Evolutionary conservation across 2,329 filamentous ascomycete species (phyloP).

Genomic region (Penicillium sp.): DNA sequence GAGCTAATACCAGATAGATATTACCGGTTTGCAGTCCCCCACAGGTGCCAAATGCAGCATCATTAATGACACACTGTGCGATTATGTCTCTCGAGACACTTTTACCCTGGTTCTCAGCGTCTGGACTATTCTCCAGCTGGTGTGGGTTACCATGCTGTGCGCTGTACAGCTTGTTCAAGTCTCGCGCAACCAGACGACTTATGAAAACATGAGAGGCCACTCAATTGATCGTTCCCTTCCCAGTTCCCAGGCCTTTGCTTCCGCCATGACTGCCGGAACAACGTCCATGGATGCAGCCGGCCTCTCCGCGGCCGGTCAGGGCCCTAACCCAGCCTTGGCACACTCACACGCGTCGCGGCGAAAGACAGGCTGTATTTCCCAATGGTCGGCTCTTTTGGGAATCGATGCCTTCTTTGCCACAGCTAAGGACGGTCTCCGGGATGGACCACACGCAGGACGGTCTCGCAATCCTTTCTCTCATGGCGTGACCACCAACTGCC

Average conservation of each 20-base stretch:
- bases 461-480: slow-evolving; percentile 80
- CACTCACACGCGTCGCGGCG: slow-evolving; percentile 51
- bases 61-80: slow-evolving; percentile 73
- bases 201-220: slow-evolving; percentile 89
- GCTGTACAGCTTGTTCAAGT: slow-evolving; percentile 93
- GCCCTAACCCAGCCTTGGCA: slow-evolving; percentile 58
- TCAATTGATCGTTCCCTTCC: slow-evolving; percentile 58
- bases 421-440: slow-evolving; percentile 68
- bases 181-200: slow-evolving; percentile 89
- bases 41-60: slow-evolving; percentile 64
- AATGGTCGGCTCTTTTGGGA: slow-evolving; percentile 82
- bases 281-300: slow-evolving; percentile 67
- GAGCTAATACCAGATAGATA: slow-evolving; percentile 51
- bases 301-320: slow-evolving; percentile 65
- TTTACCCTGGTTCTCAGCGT: slow-evolving; percentile 77
- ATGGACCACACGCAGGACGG: slow-evolving; percentile 48
- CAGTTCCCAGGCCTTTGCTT: slow-evolving; percentile 60
- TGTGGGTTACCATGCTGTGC: slow-evolving; percentile 96
- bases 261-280: slow-evolving; percentile 69
- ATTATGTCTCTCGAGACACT: slow-evolving; percentile 73
- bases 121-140: slow-evolving; percentile 81
- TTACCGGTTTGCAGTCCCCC: slow-evolving; percentile 59
- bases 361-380: slow-evolving; percentile 65
- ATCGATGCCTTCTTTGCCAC: slow-evolving; percentile 94
- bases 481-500: slow-evolving; percentile 84